Conservation (phyloP, 2,329 filamentous ascomycete genomes). For the Peltaster fructicola region DNA sequence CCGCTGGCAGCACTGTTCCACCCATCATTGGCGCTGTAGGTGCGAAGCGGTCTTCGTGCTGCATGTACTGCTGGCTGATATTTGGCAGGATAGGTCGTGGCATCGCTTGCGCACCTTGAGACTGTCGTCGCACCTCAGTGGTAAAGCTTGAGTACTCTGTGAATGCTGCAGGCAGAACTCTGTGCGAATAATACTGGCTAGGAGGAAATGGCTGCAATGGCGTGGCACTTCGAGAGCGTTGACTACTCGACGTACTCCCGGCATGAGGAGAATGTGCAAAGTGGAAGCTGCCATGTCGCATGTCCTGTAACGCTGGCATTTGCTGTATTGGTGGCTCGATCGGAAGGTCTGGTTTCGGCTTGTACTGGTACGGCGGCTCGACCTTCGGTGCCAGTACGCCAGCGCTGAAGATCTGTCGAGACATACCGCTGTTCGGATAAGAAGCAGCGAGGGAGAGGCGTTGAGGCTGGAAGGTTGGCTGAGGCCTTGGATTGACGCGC, state of each 20-base stretch:
- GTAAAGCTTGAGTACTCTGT: constrained; percentile 19
- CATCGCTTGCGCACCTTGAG: constrained; percentile 14
- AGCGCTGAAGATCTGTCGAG: constrained; percentile 4
- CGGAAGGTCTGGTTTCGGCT: too few relatives aligned
- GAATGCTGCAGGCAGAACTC: constrained; percentile 18
- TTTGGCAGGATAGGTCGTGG: constrained; percentile 8
- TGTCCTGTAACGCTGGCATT: too few relatives aligned
- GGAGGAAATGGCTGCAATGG: constrained; percentile 17
- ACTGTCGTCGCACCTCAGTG: constrained; percentile 13
- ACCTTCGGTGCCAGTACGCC: too few relatives aligned
- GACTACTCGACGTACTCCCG: too few relatives aligned
- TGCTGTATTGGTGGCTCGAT: too few relatives aligned
- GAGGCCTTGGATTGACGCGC: constrained; percentile 35
- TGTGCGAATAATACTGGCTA: constrained; percentile 21
- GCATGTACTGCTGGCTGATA: neutral
- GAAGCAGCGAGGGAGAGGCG: too few relatives aligned
- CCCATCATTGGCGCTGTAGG: constrained; percentile 6
- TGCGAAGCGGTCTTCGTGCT: constrained; percentile 1
- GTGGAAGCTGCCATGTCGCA: too few relatives aligned
- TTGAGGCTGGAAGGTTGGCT: constrained; percentile 10
- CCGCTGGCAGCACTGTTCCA: constrained; percentile 1
- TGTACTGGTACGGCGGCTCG: constrained; percentile 22
- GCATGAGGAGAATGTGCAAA: too few relatives aligned
- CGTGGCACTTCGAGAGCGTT: constrained; percentile 8
- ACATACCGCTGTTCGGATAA: constrained; percentile 6